Conservation (phyloP, 148 eudicot species). For the Spergularia bocconei region DNA sequence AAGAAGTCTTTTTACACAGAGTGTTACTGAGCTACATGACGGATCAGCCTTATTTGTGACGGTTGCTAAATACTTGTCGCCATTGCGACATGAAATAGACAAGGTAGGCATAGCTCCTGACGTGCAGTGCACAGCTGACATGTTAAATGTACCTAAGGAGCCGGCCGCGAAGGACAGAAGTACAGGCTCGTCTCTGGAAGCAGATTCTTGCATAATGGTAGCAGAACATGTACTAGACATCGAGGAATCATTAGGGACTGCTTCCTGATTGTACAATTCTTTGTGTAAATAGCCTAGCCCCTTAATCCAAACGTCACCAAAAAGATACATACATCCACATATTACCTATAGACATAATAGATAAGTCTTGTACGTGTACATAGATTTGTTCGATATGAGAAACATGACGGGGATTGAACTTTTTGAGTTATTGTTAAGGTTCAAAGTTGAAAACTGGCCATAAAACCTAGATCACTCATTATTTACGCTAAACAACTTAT, state of each 20-base stretch:
- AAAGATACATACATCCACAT: too few species aligned
- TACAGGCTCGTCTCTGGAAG: constrained; percentile 48
- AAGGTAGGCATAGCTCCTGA: constrained; percentile 91
- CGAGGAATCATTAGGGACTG: constrained; percentile 71
- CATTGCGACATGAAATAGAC: constrained; percentile 83
- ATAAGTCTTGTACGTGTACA: too few species aligned
- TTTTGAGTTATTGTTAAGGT: too few species aligned
- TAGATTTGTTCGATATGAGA: too few species aligned
- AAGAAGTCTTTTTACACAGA: constrained; percentile 35
- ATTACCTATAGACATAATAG: too few species aligned
- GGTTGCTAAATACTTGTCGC: constrained; percentile 88
- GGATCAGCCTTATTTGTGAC: constrained; percentile 93
- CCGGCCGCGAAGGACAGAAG: constrained; percentile 26
- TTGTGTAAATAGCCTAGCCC: constrained; percentile 13
- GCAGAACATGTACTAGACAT: constrained; percentile 90
- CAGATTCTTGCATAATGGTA: constrained; percentile 84
- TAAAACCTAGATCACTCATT: too few species aligned
- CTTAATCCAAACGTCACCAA: too few species aligned
- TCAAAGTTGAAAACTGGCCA: too few species aligned
- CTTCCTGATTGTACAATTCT: constrained; percentile 47
- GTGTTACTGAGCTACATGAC: constrained; percentile 83
- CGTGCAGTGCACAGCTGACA: constrained; percentile 75
- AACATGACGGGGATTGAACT: too few species aligned
- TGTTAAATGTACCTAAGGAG: constrained; percentile 52
- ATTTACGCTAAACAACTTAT: too few species aligned